These are phyloP conservation scores for Helicocarpus griseus DNA, from an alignment of 2,329 filamentous ascomycete species.

Conservation along the genomic window DNA sequence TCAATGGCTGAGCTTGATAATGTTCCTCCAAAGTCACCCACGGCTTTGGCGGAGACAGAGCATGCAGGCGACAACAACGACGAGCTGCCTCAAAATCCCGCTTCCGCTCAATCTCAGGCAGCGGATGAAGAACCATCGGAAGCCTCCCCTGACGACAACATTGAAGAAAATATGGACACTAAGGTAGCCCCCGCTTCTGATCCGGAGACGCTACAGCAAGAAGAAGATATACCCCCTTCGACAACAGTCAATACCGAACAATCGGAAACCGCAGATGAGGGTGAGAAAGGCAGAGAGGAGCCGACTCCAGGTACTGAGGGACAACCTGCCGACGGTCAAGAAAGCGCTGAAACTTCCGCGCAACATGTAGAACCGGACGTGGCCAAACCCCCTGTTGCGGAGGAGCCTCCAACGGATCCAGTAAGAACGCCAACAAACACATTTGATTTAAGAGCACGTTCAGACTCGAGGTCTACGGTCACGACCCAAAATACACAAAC, in stretches of 20 bases:
- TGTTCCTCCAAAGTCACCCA: conserved; percentile 1
- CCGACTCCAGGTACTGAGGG: conserved; percentile 1
- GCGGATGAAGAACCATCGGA: neutral
- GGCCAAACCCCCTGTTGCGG: neutral
- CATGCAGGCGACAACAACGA: neutral
- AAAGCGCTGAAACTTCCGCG: neutral
- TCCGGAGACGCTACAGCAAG: neutral
- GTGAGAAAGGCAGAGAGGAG: neutral
- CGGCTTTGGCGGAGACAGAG: neutral
- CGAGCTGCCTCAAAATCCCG: neutral
- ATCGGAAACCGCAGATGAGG: neutral
- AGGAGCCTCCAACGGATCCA: neutral
- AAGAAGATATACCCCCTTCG: neutral
- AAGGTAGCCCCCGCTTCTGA: neutral
- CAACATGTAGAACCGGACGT: neutral
- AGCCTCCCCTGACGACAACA: too few relatives aligned
- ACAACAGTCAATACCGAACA: neutral
- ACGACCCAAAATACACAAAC: conserved; percentile 42
- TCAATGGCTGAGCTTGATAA: conserved; percentile 33
- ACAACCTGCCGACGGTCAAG: neutral
- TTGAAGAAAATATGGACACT: neutral
- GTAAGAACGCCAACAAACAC: neutral
- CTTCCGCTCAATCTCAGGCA: neutral
- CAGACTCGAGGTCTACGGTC: conserved; percentile 53
- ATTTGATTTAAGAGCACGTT: conserved; percentile 28